A percentile compares a stretch with the other conserved stretches of the same genome.
Evolutionary conservation across 208 protist species (phyloP).

Genomic region (Trichomonas tenax): DNA sequence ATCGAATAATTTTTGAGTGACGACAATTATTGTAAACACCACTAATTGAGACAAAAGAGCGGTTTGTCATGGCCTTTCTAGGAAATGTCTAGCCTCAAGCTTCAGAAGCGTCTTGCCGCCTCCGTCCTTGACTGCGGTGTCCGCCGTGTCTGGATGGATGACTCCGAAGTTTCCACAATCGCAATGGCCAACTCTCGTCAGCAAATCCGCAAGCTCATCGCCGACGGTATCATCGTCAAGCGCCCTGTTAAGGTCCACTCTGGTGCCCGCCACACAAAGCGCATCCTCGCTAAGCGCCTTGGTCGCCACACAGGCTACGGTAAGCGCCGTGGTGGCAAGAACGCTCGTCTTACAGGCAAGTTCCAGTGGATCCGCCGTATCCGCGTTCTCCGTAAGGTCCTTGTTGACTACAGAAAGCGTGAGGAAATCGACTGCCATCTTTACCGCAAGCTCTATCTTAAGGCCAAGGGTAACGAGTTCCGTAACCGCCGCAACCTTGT

Average conservation of each 20-base stretch:
- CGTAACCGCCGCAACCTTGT: conserved; percentile 96
- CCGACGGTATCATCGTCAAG: too few species aligned
- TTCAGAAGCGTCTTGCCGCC: conserved; percentile 92
- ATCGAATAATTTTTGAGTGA: too few species aligned
- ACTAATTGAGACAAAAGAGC: too few species aligned
- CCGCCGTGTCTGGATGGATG: too few species aligned
- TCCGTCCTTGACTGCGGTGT: conserved; percentile 90
- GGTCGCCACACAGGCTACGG: conserved; percentile 74
- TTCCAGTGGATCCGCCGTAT: conserved; percentile 89
- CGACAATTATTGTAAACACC: too few species aligned
- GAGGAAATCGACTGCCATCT: conserved; percentile 70
- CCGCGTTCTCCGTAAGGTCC: conserved; percentile 80
- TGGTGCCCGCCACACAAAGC: too few species aligned
- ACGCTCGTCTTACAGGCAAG: conserved; percentile 88
- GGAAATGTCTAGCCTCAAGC: conserved; percentile 51
- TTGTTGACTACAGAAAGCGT: conserved; percentile 84
- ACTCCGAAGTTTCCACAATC: too few species aligned
- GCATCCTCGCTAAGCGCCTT: conserved; percentile 60
- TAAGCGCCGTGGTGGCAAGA: conserved; percentile 79
- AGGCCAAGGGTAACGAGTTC: conserved; percentile 96
- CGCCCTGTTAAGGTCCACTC: too few species aligned
- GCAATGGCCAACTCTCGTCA: too few species aligned
- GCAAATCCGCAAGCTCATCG: too few species aligned
- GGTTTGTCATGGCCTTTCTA: too few species aligned
- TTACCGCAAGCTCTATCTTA: conserved; percentile 86